Base-by-base conservation (phyloP, 75 land plant genomes). In the Cupressus sempervirens region DNA sequence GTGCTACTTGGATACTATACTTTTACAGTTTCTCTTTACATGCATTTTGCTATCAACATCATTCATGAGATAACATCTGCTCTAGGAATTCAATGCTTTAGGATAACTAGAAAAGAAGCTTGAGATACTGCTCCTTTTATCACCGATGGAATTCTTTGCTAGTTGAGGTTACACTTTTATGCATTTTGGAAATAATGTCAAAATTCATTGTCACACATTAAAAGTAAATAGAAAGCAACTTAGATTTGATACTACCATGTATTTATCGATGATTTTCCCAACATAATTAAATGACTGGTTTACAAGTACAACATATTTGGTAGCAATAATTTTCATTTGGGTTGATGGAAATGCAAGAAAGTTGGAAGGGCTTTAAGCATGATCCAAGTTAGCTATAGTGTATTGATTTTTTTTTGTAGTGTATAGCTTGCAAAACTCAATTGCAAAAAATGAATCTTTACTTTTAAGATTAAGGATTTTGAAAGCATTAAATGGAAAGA, bases 11-110 rank as follows among this genome's bases (percentile, higher is more conserved):
- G 92, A 76, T 96, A 87, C 80, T 93, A 93, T 85, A 84, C 82
- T 12, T 97, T 56, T 81, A 29, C 91, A 98, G 98, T 85, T 48
- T 82, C 90, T 18, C 92, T 96, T 29, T 98, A 98, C 85, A 68
- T 93, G 87, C 94, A 98, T 84, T 96, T 98, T 85, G 98, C 94
- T 38, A 87, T 94, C 46, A 89, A 94, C 83, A 97, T 98, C 46
- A 89, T 95, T 67, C 92, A 96, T 48, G 99, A 98, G 86, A 96
- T 98, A 48, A 98, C 95, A 7, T 86, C 87, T 58, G 96, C 99
- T 56, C 90, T 98, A 41, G 94, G 94, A 53, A 96, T 98, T 48
- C 91, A 95, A 79, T 98, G 98, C 90, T 13, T 23, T 91, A 93
- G 94, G 93, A 93, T 93, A 83, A 93, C 91, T 7, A 90, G 93